phyloP scores from a whole-genome alignment of 805 yeast genomes.

The Wickerhamomyces queroliae region DNA sequence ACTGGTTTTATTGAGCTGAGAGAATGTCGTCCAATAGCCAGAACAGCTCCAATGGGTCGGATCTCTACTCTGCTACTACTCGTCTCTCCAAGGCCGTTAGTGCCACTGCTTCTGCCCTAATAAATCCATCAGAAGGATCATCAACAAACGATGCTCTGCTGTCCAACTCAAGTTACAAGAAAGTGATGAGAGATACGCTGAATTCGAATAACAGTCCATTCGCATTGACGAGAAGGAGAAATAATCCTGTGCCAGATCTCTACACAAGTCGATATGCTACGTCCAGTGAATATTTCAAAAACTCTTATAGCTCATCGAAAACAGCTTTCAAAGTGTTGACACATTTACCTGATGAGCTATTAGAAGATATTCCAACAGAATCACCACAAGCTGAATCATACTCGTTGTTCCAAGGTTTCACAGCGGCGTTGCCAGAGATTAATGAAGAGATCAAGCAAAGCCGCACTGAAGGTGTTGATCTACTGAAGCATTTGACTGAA shows the following conservation, averaged over 20 bases:
- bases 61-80: slow-evolving; percentile 25
- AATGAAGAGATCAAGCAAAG: slow-evolving; percentile 33
- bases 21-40: slow-evolving; percentile 6
- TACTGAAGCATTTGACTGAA: slow-evolving; percentile 12
- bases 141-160: slow-evolving; percentile 28
- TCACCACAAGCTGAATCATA: slow-evolving; percentile 23
- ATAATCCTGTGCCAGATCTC: slow-evolving; percentile 20
- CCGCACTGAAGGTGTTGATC: slow-evolving; percentile 14
- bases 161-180: slow-evolving; percentile 33
- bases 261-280: slow-evolving; percentile 22
- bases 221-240: slow-evolving; percentile 25
- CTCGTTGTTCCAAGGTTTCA: slow-evolving; percentile 66
- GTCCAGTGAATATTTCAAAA: slow-evolving; percentile 34
- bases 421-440: slow-evolving; percentile 49
- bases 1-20: too few species aligned
- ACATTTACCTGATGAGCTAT: slow-evolving; percentile 55
- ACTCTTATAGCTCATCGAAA: slow-evolving; percentile 28
- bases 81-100: slow-evolving; percentile 43
- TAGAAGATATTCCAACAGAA: slow-evolving; percentile 44
- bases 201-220: slow-evolving; percentile 27
- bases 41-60: slow-evolving; percentile 11
- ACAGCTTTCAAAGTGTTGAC: slow-evolving; percentile 43
- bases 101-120: slow-evolving; percentile 50
- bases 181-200: slow-evolving; percentile 40
- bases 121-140: slow-evolving; percentile 21